Base-by-base conservation (phyloP, 179 eudicot species). In the Sideroxylon spinosum region DNA sequence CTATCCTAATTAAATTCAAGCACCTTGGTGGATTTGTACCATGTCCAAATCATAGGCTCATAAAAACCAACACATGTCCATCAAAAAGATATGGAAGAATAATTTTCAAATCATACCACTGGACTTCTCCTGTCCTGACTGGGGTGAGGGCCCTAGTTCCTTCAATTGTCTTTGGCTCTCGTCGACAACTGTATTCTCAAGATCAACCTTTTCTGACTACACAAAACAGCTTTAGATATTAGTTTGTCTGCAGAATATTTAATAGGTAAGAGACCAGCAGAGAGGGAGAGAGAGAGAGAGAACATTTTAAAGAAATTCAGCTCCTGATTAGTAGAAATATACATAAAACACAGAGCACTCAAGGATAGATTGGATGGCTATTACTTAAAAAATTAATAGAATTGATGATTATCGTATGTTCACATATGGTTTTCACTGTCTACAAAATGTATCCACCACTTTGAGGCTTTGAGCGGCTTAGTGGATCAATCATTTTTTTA, bases 101-200 rank as follows among this genome's bases (percentile, higher is more conserved):
- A 50, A 28, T 37, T 63, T 71, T 64, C 29, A n/a, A 70, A 71
- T 56, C 91, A 77, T 92, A 91, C 95, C 91, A 56, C 95, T 89
- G 46, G 83, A 91, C 79, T 92, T 94, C 80, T 88, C 98, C 78
- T 88, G 95, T 84, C 83, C 87, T 68, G 81, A 56, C 71, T 85
- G 82, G 64, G 90, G 87, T 55, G 90, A 80, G 76, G 86, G 80
- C 79, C 87, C 90, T 73, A 72, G 82, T 81, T 91, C 98, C 76
- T 88, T 87, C 76, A 79, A 80, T 74, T 93, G 93, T 80, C 91
- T 89, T 83, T 95, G 98, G 88, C 94, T 91, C 85, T 95, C 99
- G 80, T 94, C 97, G 56, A 95, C 97, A 49, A 95, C 97, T 72
- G 99, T 94, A 74, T 95, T 94, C 92, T 94, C 99, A 85, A 95